Conservation (phyloP, 352 stramenopile genomes). For the Phytophthora tentaculata region DNA sequence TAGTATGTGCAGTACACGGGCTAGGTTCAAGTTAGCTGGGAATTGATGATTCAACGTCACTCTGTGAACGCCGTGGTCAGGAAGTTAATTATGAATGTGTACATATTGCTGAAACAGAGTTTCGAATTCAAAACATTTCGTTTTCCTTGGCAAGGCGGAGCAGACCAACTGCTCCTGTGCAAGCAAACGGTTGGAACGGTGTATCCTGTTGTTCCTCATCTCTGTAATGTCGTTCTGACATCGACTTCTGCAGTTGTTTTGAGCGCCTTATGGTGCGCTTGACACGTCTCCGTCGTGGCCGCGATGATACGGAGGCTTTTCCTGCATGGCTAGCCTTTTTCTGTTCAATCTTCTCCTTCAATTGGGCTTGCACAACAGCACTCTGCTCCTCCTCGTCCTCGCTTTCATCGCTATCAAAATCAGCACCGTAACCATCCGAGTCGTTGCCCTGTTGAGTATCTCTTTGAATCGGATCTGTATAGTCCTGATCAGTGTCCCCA, state of each 20-base stretch:
- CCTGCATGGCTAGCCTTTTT: slow-evolving; percentile 13
- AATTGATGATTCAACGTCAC: too few relatives aligned
- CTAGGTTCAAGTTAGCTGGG: too few relatives aligned
- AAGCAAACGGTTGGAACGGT: slow-evolving; percentile 70
- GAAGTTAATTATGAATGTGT: too few relatives aligned
- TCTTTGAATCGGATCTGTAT: slow-evolving; percentile 15
- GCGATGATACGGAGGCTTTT: slow-evolving; percentile 11
- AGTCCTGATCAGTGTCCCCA: slow-evolving; percentile 8
- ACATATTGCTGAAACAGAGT: too few relatives aligned
- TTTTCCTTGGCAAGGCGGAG: slow-evolving; percentile 78
- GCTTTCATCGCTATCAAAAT: slow-evolving; percentile 74
- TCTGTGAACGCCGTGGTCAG: too few relatives aligned
- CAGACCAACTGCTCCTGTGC: slow-evolving; percentile 62
- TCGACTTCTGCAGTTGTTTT: slow-evolving; percentile 39
- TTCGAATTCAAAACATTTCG: slow-evolving; percentile 79
- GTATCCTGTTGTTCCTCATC: slow-evolving; percentile 18
- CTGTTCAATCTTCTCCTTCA: slow-evolving; percentile 27
- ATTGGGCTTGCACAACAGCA: slow-evolving; percentile 1
- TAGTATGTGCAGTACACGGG: too few relatives aligned
- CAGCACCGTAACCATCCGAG: slow-evolving; percentile 66
- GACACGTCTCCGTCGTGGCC: slow-evolving; percentile 28
- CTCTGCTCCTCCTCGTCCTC: slow-evolving; percentile 43
- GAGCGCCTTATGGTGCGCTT: slow-evolving; percentile 25
- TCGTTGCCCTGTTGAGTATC: slow-evolving; percentile 23
- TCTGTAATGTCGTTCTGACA: slow-evolving; percentile 20